Conservation (phyloP, 2,329 filamentous ascomycete species). For the Aspergillus sp. region DNA sequence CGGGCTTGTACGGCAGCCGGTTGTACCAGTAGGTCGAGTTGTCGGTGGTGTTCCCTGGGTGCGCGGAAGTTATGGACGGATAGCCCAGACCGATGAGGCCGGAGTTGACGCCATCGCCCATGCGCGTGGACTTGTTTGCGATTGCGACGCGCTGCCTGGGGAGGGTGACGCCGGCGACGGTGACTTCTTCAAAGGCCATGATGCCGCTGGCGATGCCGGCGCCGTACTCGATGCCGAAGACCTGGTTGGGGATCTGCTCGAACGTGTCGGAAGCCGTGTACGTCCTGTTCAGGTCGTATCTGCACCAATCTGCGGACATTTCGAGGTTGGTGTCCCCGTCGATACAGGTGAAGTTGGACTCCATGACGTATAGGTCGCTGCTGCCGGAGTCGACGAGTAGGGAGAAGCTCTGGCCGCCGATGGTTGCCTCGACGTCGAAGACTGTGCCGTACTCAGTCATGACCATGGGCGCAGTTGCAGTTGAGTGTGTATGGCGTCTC, state of each 20-base stretch:
- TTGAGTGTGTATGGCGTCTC: neutral
- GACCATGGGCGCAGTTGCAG: constrained; percentile 10
- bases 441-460: constrained; percentile 19
- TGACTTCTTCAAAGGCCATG: constrained; percentile 25
- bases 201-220: constrained; percentile 24
- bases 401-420: constrained; percentile 34
- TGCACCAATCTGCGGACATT: constrained; percentile 11
- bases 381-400: constrained; percentile 50
- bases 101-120: constrained; percentile 44
- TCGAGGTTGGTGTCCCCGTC: constrained; percentile 17
- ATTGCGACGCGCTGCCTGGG: constrained; percentile 48
- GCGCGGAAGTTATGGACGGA: neutral
- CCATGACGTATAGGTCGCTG: constrained; percentile 49
- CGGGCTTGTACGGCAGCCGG: constrained; percentile 46
- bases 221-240: constrained; percentile 26
- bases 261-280: constrained; percentile 21
- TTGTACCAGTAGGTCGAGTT: constrained; percentile 6
- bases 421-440: constrained; percentile 19
- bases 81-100: constrained; percentile 8
- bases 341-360: constrained; percentile 35
- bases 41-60: neutral
- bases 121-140: constrained; percentile 44
- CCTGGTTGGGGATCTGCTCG: constrained; percentile 19
- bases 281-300: constrained; percentile 25
- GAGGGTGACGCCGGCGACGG: constrained; percentile 23